phyloP scores from a whole-genome alignment of 331 rosid species.

The Acacia concinna region DNA sequence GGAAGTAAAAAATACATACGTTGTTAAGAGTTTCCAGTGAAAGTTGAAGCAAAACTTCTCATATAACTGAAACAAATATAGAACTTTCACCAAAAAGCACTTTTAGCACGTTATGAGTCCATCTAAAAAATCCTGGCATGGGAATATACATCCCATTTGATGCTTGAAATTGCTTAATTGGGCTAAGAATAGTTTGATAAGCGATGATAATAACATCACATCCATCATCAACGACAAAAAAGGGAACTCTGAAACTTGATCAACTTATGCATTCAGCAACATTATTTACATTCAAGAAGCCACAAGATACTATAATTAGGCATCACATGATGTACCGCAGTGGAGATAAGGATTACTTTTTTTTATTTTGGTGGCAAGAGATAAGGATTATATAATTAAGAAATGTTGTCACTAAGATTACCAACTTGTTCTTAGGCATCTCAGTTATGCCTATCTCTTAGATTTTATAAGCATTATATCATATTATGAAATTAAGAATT shows the following conservation, averaged over 20 bases:
- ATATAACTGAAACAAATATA: not conserved
- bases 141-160: not conserved
- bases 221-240: too few species aligned
- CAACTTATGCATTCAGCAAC: too few species aligned
- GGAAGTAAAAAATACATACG: constrained; percentile 26
- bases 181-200: not conserved
- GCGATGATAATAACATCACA: too few species aligned
- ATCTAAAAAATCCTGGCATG: not conserved
- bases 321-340: not conserved
- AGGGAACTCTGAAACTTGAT: too few species aligned
- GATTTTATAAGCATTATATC: too few species aligned
- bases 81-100: not conserved
- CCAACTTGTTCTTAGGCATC: not conserved
- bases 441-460: not conserved
- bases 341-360: not conserved
- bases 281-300: too few species aligned
- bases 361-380: not conserved
- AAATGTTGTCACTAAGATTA: too few species aligned
- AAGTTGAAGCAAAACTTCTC: not conserved
- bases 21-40: not conserved
- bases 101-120: not conserved
- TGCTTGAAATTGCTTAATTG: not conserved
- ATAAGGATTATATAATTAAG: not conserved
- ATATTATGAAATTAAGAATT: not conserved
- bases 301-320: not conserved